Conservation (phyloP, 2,329 filamentous ascomycete species). For the Ophiosphaerella korrae region DNA sequence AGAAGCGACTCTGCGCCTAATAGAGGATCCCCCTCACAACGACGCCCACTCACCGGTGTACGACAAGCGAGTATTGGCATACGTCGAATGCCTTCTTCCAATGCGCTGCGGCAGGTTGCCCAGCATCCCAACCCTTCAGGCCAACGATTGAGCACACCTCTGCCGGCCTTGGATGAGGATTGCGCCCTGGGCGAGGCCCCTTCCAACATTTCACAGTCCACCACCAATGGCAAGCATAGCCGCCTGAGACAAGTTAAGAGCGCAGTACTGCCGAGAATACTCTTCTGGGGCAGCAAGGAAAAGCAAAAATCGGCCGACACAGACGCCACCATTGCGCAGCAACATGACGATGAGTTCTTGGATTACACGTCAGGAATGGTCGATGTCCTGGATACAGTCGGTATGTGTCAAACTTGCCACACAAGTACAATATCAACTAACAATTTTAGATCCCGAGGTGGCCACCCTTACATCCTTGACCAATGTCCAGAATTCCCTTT, state of each 20-base stretch:
- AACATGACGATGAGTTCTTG: constrained; percentile 13
- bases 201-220: constrained; percentile 24
- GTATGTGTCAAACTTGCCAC: constrained; percentile 50
- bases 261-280: constrained; percentile 34
- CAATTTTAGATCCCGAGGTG: constrained; percentile 74
- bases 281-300: constrained; percentile 30
- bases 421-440: constrained; percentile 5
- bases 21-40: constrained; percentile 21
- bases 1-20: constrained; percentile 37
- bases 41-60: constrained; percentile 29
- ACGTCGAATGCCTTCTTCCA: constrained; percentile 37
- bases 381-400: constrained; percentile 70
- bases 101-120: constrained; percentile 27
- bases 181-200: constrained; percentile 26
- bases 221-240: constrained; percentile 15
- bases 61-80: constrained; percentile 46
- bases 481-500: constrained; percentile 89
- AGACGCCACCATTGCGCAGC: neutral
- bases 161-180: constrained; percentile 38
- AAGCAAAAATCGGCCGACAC: constrained; percentile 6
- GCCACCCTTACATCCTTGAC: constrained; percentile 82
- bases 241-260: constrained; percentile 36
- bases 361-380: constrained; percentile 68
- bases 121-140: constrained; percentile 26
- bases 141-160: constrained; percentile 28